Evolutionary conservation across 495 filamentous ascomycete genomes (phyloP).

Genomic region (Apodospora peruviana): DNA sequence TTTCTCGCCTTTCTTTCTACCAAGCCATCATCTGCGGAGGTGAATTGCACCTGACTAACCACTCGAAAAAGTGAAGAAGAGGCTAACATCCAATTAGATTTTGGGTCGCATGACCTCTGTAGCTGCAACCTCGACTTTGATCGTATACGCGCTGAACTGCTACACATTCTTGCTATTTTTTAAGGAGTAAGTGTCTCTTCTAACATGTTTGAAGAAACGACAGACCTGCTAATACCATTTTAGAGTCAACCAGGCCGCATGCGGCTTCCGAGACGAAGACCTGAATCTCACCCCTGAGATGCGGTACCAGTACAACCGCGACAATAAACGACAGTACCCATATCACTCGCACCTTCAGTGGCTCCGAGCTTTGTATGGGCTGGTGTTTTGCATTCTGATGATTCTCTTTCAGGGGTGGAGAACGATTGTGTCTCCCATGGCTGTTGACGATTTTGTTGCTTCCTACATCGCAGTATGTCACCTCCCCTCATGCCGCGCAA

Average conservation of each 20-base stretch:
- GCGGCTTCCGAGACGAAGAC: not conserved
- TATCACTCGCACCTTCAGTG: constrained; percentile 33
- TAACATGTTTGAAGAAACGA: not conserved
- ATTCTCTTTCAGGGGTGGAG: constrained; percentile 38
- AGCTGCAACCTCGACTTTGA: constrained; percentile 26
- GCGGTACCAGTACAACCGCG: not conserved
- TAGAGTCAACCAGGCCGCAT: not conserved
- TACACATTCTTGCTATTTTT: constrained; percentile 28
- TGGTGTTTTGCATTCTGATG: constrained; percentile 27
- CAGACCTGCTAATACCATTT: not conserved
- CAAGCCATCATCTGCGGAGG: constrained; percentile 19
- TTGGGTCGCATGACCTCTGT: constrained; percentile 24
- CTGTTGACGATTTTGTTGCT: constrained; percentile 29
- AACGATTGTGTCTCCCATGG: constrained; percentile 25
- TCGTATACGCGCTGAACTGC: constrained; percentile 35
- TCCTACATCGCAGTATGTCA: constrained; percentile 31
- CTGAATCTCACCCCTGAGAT: constrained; percentile 1
- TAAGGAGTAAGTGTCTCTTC: constrained; percentile 18
- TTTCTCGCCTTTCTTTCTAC: constrained; percentile 38
- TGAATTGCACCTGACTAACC: not conserved
- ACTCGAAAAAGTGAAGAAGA: no score
- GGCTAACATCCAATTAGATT: constrained; percentile 2
- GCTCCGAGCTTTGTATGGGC: constrained; percentile 29
- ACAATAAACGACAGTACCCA: constrained; percentile 22
- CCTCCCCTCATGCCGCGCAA: not conserved